Evolutionary conservation across 2,329 filamentous ascomycete species (phyloP), one percentile per base, ranked within the genome.

Genomic region (Aspergillus tamarii): DNA sequence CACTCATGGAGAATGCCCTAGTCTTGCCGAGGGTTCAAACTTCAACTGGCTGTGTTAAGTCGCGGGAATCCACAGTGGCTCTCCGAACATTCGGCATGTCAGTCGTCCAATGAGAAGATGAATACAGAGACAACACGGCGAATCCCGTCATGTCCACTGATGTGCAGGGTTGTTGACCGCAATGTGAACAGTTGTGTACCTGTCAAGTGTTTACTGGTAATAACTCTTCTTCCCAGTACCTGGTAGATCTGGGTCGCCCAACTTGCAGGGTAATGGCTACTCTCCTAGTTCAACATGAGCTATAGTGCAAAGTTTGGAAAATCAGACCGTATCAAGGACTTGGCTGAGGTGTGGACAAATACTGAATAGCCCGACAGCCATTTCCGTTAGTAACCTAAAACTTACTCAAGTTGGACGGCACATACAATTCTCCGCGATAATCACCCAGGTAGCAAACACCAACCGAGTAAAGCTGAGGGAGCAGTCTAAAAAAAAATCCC

Each of bases 151-250:
- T 55, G 19, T 32, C n/a, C 52, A 36, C 30, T 36, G 52, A 54
- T 36, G 32, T 36, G 32, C 45, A 59, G 45, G 14, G n/a, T 10
- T 53, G 46, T 54, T 60, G 48, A 60, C 58, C 58, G 36, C 36
- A 54, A 54, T 50, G 48, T 32, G 26, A 30, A 32, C 48, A 36
- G 34, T n/a, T n/a, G 28, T 21, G 16, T 60, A 30, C 52, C 58
- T 60, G 36, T 45, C 23, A 39, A 43, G 23, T 60, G 5, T 60
- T 50, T 53, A 43, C 36, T 45, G 16, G 16, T 16, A 26, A 52
- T 26, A 59, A 32, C n/a, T 11, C 45, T 36, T 36, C 34, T 53
- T n/a, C 34, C 32, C 34, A 39, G 34, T 41, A 41, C 39, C 48
- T 53, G 30, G 19, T 60, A 52, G 28, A 28, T 30, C 34, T 19